These are phyloP conservation scores for Pseudocercospora crystallina DNA, from an alignment of 2,329 filamentous ascomycete genomes.

Conservation along the genomic window DNA sequence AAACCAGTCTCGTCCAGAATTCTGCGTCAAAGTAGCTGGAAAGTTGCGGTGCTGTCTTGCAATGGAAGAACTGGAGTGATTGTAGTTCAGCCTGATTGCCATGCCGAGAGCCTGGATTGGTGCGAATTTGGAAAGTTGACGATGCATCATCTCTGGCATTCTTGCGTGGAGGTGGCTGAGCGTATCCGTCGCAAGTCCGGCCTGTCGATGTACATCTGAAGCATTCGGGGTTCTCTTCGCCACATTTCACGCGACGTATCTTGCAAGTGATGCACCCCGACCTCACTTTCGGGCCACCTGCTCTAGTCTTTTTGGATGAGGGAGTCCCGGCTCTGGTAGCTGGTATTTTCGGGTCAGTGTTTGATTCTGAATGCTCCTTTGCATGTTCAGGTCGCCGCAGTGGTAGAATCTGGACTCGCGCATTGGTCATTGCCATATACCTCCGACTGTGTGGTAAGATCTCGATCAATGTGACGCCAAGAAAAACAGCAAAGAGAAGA, in stretches of 20 bases:
- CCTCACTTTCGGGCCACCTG: neutral
- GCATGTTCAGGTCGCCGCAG: neutral
- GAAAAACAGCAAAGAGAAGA: neutral
- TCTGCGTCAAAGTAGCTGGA: neutral
- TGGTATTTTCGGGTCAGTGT: too few relatives aligned
- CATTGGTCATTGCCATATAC: neutral
- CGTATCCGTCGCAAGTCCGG: conserved; percentile 56
- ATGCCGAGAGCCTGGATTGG: too few relatives aligned
- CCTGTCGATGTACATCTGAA: conserved; percentile 54
- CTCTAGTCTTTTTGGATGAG: neutral
- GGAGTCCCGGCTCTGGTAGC: neutral
- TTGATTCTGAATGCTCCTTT: too few relatives aligned
- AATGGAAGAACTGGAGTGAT: conserved; percentile 1
- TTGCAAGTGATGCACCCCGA: conserved; percentile 64
- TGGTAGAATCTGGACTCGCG: neutral
- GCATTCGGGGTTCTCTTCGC: conserved; percentile 54
- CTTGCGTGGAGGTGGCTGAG: neutral
- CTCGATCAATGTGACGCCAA: neutral
- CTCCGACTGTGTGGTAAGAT: neutral
- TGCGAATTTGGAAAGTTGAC: too few relatives aligned
- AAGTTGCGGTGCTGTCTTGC: conserved; percentile 3
- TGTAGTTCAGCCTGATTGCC: neutral
- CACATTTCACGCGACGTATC: conserved; percentile 56
- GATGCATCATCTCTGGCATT: too few relatives aligned
- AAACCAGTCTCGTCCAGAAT: neutral